Evolutionary conservation across 2,329 filamentous ascomycete genomes (phyloP).

Genomic region (Lasiodiplodia gonubiensis): DNA sequence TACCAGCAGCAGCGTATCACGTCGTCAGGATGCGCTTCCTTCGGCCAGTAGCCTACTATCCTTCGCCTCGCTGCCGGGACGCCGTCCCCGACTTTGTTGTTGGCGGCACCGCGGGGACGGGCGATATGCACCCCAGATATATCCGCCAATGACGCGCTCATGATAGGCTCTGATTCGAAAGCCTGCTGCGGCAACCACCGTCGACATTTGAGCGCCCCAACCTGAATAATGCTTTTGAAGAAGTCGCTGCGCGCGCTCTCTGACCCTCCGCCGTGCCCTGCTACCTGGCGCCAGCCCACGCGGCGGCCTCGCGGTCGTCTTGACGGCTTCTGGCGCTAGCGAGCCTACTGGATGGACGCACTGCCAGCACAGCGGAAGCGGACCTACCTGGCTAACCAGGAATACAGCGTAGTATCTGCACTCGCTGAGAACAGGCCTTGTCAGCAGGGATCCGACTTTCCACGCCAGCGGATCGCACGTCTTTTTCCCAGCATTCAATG

Average conservation of each 20-base stretch:
- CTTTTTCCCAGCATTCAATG: background rate
- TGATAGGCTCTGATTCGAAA: background rate
- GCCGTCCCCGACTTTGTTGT: slow-evolving; percentile 5
- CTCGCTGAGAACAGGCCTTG: background rate
- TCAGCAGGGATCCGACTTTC: background rate
- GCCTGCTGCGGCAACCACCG: slow-evolving; percentile 3
- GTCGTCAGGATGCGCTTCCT: slow-evolving; percentile 5
- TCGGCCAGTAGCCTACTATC: background rate
- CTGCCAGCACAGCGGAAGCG: slow-evolving; percentile 17
- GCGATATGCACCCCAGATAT: slow-evolving; percentile 17
- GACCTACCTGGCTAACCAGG: background rate
- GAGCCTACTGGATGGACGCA: background rate
- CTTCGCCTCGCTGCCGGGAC: slow-evolving; percentile 2
- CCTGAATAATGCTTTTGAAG: background rate
- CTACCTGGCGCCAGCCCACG: background rate
- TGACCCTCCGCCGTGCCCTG: background rate
- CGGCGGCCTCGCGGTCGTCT: background rate
- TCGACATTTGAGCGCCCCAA: slow-evolving; percentile 4
- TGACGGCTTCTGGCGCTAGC: background rate
- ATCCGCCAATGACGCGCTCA: background rate
- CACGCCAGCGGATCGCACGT: background rate
- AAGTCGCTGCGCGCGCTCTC: background rate
- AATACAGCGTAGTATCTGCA: background rate
- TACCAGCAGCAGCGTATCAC: background rate
- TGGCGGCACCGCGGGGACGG: slow-evolving; percentile 12